Evolutionary conservation across 2,329 filamentous ascomycete species (phyloP), one percentile per base, ranked within the genome.

Genomic region (Verticillium dahliae): DNA sequence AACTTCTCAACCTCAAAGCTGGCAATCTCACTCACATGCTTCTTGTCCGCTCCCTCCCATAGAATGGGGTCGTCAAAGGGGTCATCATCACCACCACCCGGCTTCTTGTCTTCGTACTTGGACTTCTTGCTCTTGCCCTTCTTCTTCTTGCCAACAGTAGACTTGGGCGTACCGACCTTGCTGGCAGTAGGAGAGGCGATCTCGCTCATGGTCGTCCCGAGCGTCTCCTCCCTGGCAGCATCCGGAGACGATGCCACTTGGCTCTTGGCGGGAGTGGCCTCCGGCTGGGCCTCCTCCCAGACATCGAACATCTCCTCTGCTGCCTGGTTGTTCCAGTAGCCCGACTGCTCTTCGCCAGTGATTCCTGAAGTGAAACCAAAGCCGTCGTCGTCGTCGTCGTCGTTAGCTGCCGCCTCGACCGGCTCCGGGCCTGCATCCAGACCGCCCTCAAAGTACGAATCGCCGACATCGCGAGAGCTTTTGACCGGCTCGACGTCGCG

Each of bases 41-140:
- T 78, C 63, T 73, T 74, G 55, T 80, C 75, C 13, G 73, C 72
- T 31, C 74, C 75, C 66, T 81, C 76, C 78, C 77, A 79, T 33
- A 80, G 68, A 15, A 73, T 70, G 58, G 76, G 70, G 65, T 80
- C 76, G 63, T 81, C 76, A 68, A 80, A 78, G 18, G 35, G 78
- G 67, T 80, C 77, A 55, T 81, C 77, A 14, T 75, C 74, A 57
- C 55, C 73, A 69, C 55, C 73, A 69, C 62, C 57, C 37, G 70
- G 70, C 57, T 75, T 73, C 60, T 75, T 75, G 33, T 45, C 58
- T 63, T 72, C 74, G 63, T 74, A 59, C 57, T 70, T 71, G 45
- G 45, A 50, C 58, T 76, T 73, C 60, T 75, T 75, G 41, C 31
- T 33, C 63, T 72, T 74, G 63, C 73, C 75, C 50, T 68, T 71